Percentiles rank a stretch among this genome's conserved stretches.
Evolutionary conservation across 2,329 filamentous ascomycete species (phyloP).

Genomic region (Phoma sp.): DNA sequence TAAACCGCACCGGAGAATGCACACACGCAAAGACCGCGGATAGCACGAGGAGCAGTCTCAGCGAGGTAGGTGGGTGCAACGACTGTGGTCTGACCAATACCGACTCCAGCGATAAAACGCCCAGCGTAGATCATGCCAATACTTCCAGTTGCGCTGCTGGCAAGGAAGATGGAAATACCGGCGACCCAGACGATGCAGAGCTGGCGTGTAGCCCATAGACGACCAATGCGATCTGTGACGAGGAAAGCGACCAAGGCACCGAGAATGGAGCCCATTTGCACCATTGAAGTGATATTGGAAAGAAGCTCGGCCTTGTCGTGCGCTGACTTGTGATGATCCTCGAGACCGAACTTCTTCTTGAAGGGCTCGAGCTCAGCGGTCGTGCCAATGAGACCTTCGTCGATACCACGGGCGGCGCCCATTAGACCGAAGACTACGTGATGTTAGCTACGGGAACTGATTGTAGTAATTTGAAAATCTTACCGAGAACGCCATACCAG

Average conservation of each 20-base stretch:
- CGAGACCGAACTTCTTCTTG: conserved; percentile 47
- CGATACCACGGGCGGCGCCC: conserved; percentile 78
- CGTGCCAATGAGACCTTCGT: conserved; percentile 79
- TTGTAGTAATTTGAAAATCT: not conserved
- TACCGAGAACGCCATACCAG: conserved; percentile 74
- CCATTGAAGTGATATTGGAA: conserved; percentile 80
- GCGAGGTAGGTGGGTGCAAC: conserved; percentile 76
- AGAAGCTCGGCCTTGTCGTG: conserved; percentile 46
- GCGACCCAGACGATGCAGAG: conserved; percentile 52
- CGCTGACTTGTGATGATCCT: conserved; percentile 36
- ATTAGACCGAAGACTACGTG: conserved; percentile 69
- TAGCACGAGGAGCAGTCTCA: conserved; percentile 72
- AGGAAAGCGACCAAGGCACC: conserved; percentile 70
- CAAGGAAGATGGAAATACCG: conserved; percentile 53
- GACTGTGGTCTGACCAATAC: conserved; percentile 72
- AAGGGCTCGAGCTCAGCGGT: conserved; percentile 57
- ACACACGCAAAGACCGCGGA: conserved; percentile 77
- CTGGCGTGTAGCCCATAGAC: conserved; percentile 53
- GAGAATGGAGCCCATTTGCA: conserved; percentile 77
- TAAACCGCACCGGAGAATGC: conserved; percentile 77
- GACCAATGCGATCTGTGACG: conserved; percentile 55
- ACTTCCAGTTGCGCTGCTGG: conserved; percentile 44
- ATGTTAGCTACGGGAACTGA: conserved; percentile 11
- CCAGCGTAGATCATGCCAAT: conserved; percentile 67
- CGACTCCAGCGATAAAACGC: conserved; percentile 70